phyloP scores from a whole-genome alignment of 352 stramenopile species.

The Phytopythium oedochilum region DNA sequence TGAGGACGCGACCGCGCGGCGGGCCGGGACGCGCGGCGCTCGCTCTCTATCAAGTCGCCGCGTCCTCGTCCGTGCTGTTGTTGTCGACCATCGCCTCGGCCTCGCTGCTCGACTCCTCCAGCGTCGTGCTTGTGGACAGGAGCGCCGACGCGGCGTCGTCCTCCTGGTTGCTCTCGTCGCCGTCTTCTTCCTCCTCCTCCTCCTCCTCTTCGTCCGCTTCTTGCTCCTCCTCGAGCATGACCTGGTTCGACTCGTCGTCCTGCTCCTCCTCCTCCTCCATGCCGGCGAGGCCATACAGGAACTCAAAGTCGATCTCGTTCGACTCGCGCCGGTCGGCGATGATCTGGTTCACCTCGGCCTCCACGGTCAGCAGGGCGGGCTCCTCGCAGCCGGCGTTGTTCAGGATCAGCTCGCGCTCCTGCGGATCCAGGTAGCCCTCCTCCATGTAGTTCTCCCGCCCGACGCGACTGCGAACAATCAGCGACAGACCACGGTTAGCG shows the following conservation, averaged over 20 bases:
- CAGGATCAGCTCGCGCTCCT: constrained; percentile 72
- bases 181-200: constrained; percentile 11
- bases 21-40: constrained; percentile 8
- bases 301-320: constrained; percentile 81
- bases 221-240: constrained; percentile 10
- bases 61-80: constrained; percentile 8
- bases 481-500: not conserved
- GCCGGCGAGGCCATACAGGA: constrained; percentile 56
- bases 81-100: not conserved
- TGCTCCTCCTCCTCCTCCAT: constrained; percentile 30
- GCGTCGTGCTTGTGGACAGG: constrained; percentile 3
- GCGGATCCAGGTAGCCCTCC: constrained; percentile 74
- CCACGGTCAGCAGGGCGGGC: constrained; percentile 60
- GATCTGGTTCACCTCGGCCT: constrained; percentile 81
- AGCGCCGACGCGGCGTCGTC: constrained; percentile 8
- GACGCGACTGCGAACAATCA: constrained; percentile 36
- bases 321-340: constrained; percentile 76
- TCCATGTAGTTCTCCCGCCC: constrained; percentile 84
- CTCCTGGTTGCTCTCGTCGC: constrained; percentile 11
- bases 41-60: constrained; percentile 6
- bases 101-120: constrained; percentile 7
- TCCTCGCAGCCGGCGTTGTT: constrained; percentile 74
- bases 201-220: constrained; percentile 13
- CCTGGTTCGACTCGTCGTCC: constrained; percentile 11
- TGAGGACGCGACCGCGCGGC: constrained; percentile 9